Conservation (phyloP, 257 asterid species). For the Petunia secreta region DNA sequence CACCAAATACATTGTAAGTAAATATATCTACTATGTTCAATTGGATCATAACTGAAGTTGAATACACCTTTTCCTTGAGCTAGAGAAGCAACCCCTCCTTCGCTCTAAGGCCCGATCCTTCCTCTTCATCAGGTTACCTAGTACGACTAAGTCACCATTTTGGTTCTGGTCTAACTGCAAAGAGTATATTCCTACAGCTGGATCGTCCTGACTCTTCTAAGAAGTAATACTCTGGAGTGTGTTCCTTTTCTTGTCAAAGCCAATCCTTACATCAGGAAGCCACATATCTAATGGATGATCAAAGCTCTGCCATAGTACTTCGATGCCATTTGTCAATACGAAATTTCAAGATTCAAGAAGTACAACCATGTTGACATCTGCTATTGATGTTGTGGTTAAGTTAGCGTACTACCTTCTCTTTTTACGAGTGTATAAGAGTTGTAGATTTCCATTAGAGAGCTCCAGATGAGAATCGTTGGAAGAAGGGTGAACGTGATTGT, state of each 20-base stretch:
- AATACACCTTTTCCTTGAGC: neutral
- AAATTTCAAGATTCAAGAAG: slow-evolving; percentile 31
- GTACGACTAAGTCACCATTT: neutral
- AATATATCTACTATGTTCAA: slow-evolving; percentile 1
- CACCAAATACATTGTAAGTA: slow-evolving; percentile 23
- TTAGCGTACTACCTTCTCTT: neutral
- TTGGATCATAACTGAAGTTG: slow-evolving; percentile 27
- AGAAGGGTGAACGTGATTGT: neutral
- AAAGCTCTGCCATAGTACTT: slow-evolving; percentile 28
- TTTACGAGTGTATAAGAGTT: neutral
- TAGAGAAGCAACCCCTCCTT: slow-evolving; percentile 19
- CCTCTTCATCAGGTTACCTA: neutral
- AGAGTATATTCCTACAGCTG: slow-evolving; percentile 25
- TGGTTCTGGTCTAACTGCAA: slow-evolving; percentile 5
- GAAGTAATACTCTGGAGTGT: slow-evolving; percentile 24
- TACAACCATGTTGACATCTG: neutral
- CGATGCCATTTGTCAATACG: slow-evolving; percentile 22
- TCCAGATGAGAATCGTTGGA: slow-evolving; percentile 15
- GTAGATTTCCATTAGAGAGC: slow-evolving; percentile 16
- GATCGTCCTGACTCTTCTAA: slow-evolving; percentile 5
- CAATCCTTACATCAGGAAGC: slow-evolving; percentile 29
- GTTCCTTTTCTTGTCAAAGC: slow-evolving; percentile 13
- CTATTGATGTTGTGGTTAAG: neutral
- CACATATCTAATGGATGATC: slow-evolving; percentile 29
- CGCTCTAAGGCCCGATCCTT: slow-evolving; percentile 18